Percentiles rank a stretch among this genome's conserved stretches.
Evolutionary conservation across 2,329 filamentous ascomycete species (phyloP).

Genomic region (Colletotrichum siamense): DNA sequence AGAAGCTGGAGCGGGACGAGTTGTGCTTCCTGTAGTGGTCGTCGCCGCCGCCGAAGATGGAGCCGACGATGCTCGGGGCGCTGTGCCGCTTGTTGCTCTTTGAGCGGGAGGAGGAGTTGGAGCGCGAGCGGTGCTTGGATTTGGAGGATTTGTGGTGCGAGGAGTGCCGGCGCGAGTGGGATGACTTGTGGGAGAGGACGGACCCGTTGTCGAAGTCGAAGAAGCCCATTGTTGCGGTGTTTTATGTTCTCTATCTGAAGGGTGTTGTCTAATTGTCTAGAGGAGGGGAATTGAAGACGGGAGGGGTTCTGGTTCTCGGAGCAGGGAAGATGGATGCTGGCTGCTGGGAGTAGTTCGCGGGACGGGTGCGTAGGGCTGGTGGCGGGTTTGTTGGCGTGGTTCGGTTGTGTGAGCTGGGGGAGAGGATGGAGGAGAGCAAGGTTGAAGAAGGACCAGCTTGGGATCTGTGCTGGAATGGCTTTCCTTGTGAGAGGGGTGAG

Average conservation of each 20-base stretch:
- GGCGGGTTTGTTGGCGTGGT: neutral
- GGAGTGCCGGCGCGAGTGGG: slow-evolving; percentile 22
- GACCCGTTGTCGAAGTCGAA: slow-evolving; percentile 23
- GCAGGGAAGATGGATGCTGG: neutral
- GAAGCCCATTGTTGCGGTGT: slow-evolving; percentile 18
- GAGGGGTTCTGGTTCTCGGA: neutral
- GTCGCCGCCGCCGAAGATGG: slow-evolving; percentile 47
- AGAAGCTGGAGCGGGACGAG: slow-evolving; percentile 51
- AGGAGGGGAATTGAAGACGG: neutral
- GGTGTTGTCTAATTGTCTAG: neutral
- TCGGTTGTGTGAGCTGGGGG: neutral
- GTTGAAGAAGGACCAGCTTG: neutral
- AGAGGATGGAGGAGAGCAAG: neutral
- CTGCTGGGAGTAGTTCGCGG: neutral
- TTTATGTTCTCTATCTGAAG: neutral
- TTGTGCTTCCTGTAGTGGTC: slow-evolving; percentile 43
- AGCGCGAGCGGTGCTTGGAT: slow-evolving; percentile 42
- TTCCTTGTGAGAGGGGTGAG: neutral
- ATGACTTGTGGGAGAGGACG: slow-evolving; percentile 21
- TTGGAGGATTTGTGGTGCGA: slow-evolving; percentile 14
- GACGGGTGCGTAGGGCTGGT: neutral
- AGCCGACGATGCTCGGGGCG: slow-evolving; percentile 43
- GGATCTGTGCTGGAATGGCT: neutral
- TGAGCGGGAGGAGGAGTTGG: slow-evolving; percentile 43
- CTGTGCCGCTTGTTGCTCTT: slow-evolving; percentile 31